Base-by-base conservation (phyloP, 345 rosid species). In the Pugionium cornutum region DNA sequence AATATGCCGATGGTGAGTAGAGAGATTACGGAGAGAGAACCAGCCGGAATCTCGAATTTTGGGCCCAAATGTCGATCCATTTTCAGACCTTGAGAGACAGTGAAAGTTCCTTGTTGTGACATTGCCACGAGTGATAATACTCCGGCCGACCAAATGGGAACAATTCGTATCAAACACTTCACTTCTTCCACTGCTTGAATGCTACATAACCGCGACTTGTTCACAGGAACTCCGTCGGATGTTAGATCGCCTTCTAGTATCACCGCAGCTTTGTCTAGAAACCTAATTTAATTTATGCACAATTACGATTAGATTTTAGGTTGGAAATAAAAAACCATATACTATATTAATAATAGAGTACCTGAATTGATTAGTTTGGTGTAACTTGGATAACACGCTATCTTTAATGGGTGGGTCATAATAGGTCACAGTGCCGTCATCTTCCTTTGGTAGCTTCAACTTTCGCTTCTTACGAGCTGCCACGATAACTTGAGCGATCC, bases 1-100 rank as follows among this genome's bases (percentile, higher is more conserved):
- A 65, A 65, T 55, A 72, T 6, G 53, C 66, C 83, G 49, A 86
- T 86, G 25, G 91, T 91, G 59, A 69, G 37, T 67, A 91, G 94
- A 67, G 94, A 83, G 78, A 91, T 88, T 58, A 88, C 89, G 2
- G 89, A 74, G 84, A 91, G 88, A 34, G 96, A 91, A 40, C 83
- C 94, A 1, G 96, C 80, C 0, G 97, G 97, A 43, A 88, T 84
- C 60, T 88, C 72, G 66, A 91, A 84, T 25, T 88, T 75, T 9
- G 66, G 72, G 10, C 84, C 68, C 59, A 91, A 73, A 65, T 81
- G 88, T 29, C 91, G 68, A 76, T 91, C 68, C 97, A 88, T 91
- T 69, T 87, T 78, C 49, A 81, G 75, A 68, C 94, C 94, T 73
- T 91, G 97, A 59, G 84, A 89, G 60, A 91, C 76, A 0, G 94